Evolutionary conservation across 2,329 filamentous ascomycete genomes (phyloP).

Genomic region (Sclerotinia nivalis): DNA sequence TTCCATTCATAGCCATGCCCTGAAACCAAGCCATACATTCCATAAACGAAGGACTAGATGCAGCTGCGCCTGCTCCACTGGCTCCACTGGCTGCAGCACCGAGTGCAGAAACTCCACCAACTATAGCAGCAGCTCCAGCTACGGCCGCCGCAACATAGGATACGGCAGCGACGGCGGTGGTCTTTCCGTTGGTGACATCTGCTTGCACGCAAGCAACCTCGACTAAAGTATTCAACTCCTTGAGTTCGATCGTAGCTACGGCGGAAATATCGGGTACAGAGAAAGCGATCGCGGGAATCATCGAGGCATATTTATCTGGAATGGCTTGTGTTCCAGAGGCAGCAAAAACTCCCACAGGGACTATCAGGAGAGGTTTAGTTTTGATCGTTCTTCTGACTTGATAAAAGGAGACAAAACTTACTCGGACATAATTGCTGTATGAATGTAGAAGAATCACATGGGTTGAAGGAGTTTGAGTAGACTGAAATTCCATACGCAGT

Average conservation of each 20-base stretch:
- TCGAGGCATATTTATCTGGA: conserved; percentile 65
- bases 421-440: conserved; percentile 79
- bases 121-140: conserved; percentile 75
- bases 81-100: conserved; percentile 55
- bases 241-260: conserved; percentile 75
- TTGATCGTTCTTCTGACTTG: not conserved
- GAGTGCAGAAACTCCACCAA: conserved; percentile 71
- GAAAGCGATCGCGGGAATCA: conserved; percentile 89
- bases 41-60: conserved; percentile 78
- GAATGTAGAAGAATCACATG: conserved; percentile 68
- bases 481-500: conserved; percentile 71
- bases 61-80: conserved; percentile 54
- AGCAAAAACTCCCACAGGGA: conserved; percentile 72
- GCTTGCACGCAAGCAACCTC: conserved; percentile 83
- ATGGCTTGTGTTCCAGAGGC: conserved; percentile 73
- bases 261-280: conserved; percentile 87
- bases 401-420: conserved; percentile 39
- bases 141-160: conserved; percentile 83
- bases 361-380: conserved; percentile 45
- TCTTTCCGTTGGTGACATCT: conserved; percentile 83
- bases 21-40: conserved; percentile 91
- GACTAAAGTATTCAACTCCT: conserved; percentile 56
- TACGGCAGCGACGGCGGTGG: conserved; percentile 71
- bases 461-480: conserved; percentile 79
- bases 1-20: conserved; percentile 90